Evolutionary conservation across 345 rosid species (phyloP).

Genomic region (Gossypium bickii): DNA sequence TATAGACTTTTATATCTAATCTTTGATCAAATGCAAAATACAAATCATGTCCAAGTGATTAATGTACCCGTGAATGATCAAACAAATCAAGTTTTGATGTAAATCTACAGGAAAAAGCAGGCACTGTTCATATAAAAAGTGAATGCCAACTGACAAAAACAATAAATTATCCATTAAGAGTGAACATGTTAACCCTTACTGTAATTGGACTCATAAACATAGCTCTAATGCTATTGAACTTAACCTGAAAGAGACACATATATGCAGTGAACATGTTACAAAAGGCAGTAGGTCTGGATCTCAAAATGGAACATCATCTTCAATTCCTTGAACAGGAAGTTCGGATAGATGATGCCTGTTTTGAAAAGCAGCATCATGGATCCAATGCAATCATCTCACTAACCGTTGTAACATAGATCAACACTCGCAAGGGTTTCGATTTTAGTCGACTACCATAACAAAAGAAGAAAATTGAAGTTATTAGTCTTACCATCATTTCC

Average conservation of each 20-base stretch:
- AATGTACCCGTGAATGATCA: neutral
- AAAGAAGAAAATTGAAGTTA: neutral
- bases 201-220: neutral
- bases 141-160: neutral
- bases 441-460: neutral
- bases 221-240: neutral
- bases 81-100: neutral
- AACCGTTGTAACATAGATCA: neutral
- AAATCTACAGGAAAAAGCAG: neutral
- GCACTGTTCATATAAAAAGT: too few species aligned
- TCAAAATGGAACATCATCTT: constrained; percentile 1
- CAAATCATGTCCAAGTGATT: too few species aligned
- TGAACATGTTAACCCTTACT: neutral
- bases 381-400: neutral
- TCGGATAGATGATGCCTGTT: constrained; percentile 12
- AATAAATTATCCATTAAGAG: neutral
- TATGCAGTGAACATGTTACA: neutral
- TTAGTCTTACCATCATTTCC: neutral
- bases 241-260: neutral
- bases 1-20: neutral
- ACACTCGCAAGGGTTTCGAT: neutral
- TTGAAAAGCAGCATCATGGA: neutral
- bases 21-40: neutral
- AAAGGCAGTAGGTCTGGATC: neutral
- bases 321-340: neutral